Base-by-base conservation (phyloP, 306 rosid genomes). In the Corylus heterophylla region DNA sequence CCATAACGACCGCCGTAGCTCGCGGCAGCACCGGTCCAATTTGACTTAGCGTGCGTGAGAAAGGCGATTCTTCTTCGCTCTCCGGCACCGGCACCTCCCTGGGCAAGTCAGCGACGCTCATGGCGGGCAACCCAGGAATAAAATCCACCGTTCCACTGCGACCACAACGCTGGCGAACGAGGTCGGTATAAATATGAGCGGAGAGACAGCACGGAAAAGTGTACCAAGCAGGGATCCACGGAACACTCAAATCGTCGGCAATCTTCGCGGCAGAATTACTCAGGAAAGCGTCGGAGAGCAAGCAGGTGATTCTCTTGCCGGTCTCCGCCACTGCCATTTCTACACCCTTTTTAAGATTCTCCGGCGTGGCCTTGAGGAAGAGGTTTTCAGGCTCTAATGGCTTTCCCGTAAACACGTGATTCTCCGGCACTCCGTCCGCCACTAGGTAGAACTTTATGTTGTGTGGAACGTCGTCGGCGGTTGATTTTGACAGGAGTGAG, bases 191-290 rank as follows among this genome's bases (percentile, higher is more conserved):
- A 9, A 88, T 54, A 70, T 77, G 87, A 16, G 85, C 83, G 12
- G 83, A 77, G 48, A 88, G 80, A 12, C 85, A 45, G 18, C 35
- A 55, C 0, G 92, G 74, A 8, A 74, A 13, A 0, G 85, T 59
- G 3, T 42, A 0, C 94, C 89, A 90, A 67, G 83, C n/a, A 0
- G 85, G 62, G 47, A 90, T 22, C 91, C 92, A 90, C 2, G 91
- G 91, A 42, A 89, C 89, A 11, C 66, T 14, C 0, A 85, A 66
- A 11, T 55, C 8, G 5, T 85, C 84, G 35, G 90, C 86, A 8
- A 85, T 17, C 7, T 13, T 0, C 1, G 74, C 25, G 17, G 83
- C 68, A 64, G 79, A 54, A 10, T 77, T 42, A 42, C 45, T 42
- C 2, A 87, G 73, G 29, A 87, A 84, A 9, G 79, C 88, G 76